Evolutionary conservation across 2,329 filamentous ascomycete species (phyloP).

Genomic region (Colletotrichum higginsianum): DNA sequence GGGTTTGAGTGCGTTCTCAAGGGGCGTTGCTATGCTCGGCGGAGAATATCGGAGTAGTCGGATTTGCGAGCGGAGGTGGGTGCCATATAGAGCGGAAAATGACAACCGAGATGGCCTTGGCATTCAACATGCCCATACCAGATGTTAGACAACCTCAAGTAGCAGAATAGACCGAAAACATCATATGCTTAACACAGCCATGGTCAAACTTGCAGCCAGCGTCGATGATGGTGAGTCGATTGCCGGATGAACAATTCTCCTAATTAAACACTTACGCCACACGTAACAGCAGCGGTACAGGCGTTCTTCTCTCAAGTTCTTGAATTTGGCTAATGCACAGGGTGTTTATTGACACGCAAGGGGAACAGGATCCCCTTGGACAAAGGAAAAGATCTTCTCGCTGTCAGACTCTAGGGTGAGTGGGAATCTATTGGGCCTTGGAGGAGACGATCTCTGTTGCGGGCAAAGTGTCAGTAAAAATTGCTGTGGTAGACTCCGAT

Average conservation of each 20-base stretch:
- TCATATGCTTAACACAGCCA: neutral
- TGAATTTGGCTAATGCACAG: conserved; percentile 74
- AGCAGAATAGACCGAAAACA: neutral
- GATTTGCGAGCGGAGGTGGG: conserved; percentile 25
- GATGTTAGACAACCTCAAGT: neutral
- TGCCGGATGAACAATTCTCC: conserved; percentile 16
- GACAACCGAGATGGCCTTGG: conserved; percentile 9
- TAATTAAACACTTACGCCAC: conserved; percentile 37
- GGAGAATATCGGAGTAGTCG: conserved; percentile 36
- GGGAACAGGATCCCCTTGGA: conserved; percentile 50
- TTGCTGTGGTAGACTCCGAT: neutral
- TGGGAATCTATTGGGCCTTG: conserved; percentile 73
- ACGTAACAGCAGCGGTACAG: conserved; percentile 20
- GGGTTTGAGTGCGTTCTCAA: neutral
- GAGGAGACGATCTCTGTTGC: conserved; percentile 71
- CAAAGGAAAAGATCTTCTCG: conserved; percentile 63
- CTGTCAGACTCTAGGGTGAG: conserved; percentile 44
- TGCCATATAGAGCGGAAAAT: conserved; percentile 14
- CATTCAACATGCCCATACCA: conserved; percentile 26
- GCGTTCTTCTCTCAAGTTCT: conserved; percentile 44
- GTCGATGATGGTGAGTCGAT: conserved; percentile 6
- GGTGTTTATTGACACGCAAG: conserved; percentile 70
- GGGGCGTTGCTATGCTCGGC: conserved; percentile 28
- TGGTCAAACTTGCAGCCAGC: neutral
- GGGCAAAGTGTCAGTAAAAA: conserved; percentile 51